Evolutionary conservation across 2,329 filamentous ascomycete species (phyloP).

Genomic region (Alternaria ethzedia): DNA sequence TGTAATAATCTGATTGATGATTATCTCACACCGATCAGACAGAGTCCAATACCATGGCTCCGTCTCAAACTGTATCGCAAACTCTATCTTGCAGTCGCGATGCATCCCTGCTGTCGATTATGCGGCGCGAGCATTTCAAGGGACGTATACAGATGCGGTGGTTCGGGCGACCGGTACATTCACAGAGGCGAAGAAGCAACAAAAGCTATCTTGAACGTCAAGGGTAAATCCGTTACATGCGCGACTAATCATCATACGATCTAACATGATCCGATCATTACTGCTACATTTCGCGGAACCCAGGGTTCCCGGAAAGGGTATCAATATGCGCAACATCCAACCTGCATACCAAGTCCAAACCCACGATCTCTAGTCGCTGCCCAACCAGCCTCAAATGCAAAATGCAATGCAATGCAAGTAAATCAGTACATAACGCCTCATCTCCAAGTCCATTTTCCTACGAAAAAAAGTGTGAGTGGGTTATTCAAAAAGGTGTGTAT

Average conservation of each 20-base stretch:
- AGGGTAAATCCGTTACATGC: background rate
- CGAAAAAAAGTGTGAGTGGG: background rate
- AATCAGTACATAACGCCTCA: background rate
- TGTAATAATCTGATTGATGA: background rate
- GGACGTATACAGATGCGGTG: background rate
- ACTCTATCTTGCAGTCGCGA: background rate
- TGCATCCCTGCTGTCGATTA: background rate
- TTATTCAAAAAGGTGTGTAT: background rate
- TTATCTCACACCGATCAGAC: background rate
- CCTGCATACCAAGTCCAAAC: background rate
- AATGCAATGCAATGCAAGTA: background rate
- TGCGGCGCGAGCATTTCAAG: background rate
- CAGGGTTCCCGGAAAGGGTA: background rate
- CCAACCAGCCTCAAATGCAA: background rate
- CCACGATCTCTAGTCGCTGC: background rate
- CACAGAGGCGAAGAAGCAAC: background rate
- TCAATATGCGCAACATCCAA: background rate
- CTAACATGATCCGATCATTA: background rate
- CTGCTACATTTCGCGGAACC: background rate
- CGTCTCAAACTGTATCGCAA: background rate
- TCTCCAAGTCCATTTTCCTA: background rate
- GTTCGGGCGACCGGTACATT: background rate
- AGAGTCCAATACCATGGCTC: background rate
- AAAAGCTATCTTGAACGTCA: background rate
- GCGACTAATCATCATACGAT: background rate